These are phyloP conservation scores for Plasmodium vivax DNA, from an alignment of 169 alveolate genomes.

Conservation along the genomic window DNA sequence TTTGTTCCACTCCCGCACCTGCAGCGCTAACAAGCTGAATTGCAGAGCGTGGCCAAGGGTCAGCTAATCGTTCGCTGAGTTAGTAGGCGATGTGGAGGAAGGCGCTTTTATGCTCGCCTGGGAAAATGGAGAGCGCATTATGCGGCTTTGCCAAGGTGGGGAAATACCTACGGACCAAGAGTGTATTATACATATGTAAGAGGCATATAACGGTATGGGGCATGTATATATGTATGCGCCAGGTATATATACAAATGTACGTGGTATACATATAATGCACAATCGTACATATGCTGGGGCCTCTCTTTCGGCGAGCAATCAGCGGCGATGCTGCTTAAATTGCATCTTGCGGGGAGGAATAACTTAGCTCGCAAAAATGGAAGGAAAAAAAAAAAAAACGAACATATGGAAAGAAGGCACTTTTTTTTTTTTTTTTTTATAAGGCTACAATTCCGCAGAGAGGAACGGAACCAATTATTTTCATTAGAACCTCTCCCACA, in stretches of 20 bases:
- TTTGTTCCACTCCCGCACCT: neutral
- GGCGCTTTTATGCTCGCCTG: neutral
- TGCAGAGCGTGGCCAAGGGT: neutral
- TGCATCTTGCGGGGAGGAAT: neutral
- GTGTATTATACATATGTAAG: neutral
- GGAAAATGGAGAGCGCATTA: neutral
- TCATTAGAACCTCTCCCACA: neutral
- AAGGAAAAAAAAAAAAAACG: neutral
- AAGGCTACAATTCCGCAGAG: neutral
- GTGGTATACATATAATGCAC: neutral
- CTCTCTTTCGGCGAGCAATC: neutral
- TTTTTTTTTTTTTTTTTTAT: neutral
- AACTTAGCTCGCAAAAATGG: neutral
- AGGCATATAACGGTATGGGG: neutral
- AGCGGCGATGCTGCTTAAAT: neutral
- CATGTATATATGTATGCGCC: neutral
- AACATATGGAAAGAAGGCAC: neutral
- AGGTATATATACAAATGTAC: neutral
- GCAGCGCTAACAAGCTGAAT: neutral
- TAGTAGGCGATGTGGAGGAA: neutral
- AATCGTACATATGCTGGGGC: neutral
- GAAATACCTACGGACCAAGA: neutral
- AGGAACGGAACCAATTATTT: neutral
- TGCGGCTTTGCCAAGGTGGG: neutral
- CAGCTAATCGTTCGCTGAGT: neutral